Percentiles rank a stretch among this genome's conserved stretches.
Evolutionary conservation across 305 asterid species (phyloP).

Genomic region (Ilex paraguariensis): DNA sequence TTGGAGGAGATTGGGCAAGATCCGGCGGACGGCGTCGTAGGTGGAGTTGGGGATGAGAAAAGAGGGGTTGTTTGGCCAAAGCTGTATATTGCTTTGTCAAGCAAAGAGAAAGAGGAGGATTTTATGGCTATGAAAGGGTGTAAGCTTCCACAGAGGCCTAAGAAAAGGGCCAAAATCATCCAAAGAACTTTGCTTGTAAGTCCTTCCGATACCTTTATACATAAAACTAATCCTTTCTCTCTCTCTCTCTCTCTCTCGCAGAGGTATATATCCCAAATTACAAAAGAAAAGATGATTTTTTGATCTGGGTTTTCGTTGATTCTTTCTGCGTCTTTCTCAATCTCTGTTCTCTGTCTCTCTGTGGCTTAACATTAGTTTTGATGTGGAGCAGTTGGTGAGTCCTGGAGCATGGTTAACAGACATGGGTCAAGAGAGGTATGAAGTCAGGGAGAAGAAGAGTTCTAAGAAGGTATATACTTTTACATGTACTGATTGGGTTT

Average conservation of each 20-base stretch:
- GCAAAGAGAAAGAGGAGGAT: slow-evolving; percentile 44
- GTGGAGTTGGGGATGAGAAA: slow-evolving; percentile 2
- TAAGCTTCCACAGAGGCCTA: slow-evolving; percentile 40
- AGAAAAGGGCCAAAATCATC: slow-evolving; percentile 36
- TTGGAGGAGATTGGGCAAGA: slow-evolving; percentile 8
- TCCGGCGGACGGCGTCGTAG: slow-evolving; percentile 15
- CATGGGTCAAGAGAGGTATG: slow-evolving; percentile 35
- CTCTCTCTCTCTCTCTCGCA: too few relatives aligned
- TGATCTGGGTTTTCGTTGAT: too few relatives aligned
- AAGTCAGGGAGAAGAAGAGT: slow-evolving; percentile 42
- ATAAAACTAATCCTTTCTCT: too few relatives aligned
- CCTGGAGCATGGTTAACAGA: slow-evolving; percentile 45
- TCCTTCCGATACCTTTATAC: background rate
- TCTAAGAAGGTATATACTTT: slow-evolving; percentile 25
- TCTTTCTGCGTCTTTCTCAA: too few relatives aligned
- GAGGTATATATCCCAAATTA: too few relatives aligned
- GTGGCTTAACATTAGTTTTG: too few relatives aligned
- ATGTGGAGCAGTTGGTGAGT: slow-evolving; percentile 33
- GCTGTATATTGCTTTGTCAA: slow-evolving; percentile 26
- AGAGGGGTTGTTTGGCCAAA: slow-evolving; percentile 27
- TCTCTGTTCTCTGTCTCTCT: background rate
- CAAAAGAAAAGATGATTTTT: too few relatives aligned
- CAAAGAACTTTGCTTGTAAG: slow-evolving; percentile 44
- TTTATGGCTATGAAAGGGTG: slow-evolving; percentile 49
- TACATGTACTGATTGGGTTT: too few relatives aligned